Percentiles rank a stretch among this genome's conserved stretches.
These are phyloP conservation scores for Pseudozyma thailandica DNA, from an alignment of 1,284 basidiomycete species.

Conservation along the genomic window DNA sequence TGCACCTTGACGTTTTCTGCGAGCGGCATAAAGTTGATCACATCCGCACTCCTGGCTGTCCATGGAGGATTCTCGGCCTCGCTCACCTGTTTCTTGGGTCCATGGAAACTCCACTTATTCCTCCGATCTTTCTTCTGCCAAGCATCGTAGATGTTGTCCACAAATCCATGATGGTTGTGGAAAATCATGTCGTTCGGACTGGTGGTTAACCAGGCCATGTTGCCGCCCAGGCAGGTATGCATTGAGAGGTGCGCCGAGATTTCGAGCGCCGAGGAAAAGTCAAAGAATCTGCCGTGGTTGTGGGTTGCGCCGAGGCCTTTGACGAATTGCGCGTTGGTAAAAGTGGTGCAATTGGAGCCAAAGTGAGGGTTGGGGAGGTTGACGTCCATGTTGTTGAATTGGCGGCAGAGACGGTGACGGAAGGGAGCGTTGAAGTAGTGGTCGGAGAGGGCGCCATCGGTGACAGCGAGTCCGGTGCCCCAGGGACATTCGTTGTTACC, in stretches of 20 bases:
- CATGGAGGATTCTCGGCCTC: constrained; percentile 12
- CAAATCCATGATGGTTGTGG: constrained; percentile 9
- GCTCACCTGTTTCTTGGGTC: constrained; percentile 29
- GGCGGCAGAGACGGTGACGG: constrained; percentile 31
- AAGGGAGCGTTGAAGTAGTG: constrained; percentile 38
- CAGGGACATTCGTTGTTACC: constrained; percentile 17
- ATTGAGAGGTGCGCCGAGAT: constrained; percentile 28
- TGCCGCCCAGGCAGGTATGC: constrained; percentile 36
- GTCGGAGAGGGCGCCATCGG: constrained; percentile 25
- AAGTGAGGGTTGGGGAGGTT: constrained; percentile 14
- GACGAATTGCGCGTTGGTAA: constrained; percentile 25
- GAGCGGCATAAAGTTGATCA: constrained; percentile 31
- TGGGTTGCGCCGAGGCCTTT: constrained; percentile 15
- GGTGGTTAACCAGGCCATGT: constrained; percentile 29
- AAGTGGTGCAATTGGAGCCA: constrained; percentile 32
- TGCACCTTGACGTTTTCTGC: constrained; percentile 20
- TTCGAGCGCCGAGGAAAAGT: constrained; percentile 34
- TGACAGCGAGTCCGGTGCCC: constrained; percentile 13
- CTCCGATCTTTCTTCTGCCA: constrained; percentile 21
- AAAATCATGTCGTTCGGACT: constrained; percentile 25
- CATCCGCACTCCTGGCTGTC: constrained; percentile 20
- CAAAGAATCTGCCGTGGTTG: constrained; percentile 27
- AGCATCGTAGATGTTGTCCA: constrained; percentile 14
- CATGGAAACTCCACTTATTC: constrained; percentile 28
- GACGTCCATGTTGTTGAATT: constrained; percentile 37